Evolutionary conservation across 2,329 filamentous ascomycete species (phyloP).

Genomic region (Seiridium cupressi): DNA sequence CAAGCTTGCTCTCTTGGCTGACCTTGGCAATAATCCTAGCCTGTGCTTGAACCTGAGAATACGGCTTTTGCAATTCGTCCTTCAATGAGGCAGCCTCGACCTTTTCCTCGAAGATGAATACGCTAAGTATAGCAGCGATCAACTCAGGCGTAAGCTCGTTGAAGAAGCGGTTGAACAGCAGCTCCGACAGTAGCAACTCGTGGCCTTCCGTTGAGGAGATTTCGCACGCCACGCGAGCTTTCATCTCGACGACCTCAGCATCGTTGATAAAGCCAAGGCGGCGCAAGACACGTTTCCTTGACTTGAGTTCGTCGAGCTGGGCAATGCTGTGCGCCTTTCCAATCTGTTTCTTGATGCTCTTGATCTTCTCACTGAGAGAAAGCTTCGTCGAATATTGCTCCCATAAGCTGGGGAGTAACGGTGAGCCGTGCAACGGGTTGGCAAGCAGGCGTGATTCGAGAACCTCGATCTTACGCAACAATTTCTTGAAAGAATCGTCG

Average conservation of each 20-base stretch:
- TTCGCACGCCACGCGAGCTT: conserved; percentile 95
- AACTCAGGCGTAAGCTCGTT: conserved; percentile 90
- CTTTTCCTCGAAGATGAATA: conserved; percentile 98
- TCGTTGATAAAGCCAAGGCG: conserved; percentile 96
- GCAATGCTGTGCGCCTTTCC: conserved; percentile 80
- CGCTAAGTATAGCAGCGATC: conserved; percentile 81
- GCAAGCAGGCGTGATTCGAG: conserved; percentile 85
- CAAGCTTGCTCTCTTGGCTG: conserved; percentile 88
- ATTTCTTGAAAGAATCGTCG: conserved; percentile 90
- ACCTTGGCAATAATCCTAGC: conserved; percentile 89
- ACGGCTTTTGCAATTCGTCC: conserved; percentile 84
- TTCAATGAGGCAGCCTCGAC: conserved; percentile 73
- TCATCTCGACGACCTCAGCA: conserved; percentile 90
- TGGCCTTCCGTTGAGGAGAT: conserved; percentile 90
- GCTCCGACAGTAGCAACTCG: conserved; percentile 86
- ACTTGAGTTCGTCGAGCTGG: conserved; percentile 94
- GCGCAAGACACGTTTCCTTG: conserved; percentile 89
- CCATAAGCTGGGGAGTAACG: conserved; percentile 79
- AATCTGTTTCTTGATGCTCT: conserved; percentile 84
- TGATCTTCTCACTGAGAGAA: conserved; percentile 73
- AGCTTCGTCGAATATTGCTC: conserved; percentile 84
- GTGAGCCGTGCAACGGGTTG: conserved; percentile 90
- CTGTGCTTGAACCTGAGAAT: conserved; percentile 81
- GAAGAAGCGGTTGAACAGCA: conserved; percentile 97
- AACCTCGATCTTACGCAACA: conserved; percentile 94